Evolutionary conservation across 1,284 basidiomycete species (phyloP).

Genomic region (Boletus semigastroideus): DNA sequence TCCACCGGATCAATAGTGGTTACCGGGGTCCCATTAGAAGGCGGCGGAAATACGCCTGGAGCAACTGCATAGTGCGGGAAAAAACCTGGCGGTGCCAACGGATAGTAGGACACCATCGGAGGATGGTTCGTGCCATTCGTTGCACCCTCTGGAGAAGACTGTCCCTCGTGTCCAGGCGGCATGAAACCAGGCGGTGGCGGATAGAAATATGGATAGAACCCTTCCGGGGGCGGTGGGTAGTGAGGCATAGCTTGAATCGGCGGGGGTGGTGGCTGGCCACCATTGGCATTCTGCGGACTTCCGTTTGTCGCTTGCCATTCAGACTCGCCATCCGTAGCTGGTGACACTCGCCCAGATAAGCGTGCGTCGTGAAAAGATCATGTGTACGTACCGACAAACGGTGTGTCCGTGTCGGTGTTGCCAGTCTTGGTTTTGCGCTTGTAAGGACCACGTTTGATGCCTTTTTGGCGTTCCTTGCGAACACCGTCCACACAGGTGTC

Average conservation of each 20-base stretch:
- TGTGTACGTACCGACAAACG: constrained; percentile 19
- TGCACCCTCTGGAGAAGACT: constrained; percentile 41
- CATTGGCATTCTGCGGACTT: constrained; percentile 27
- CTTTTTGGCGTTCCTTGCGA: constrained; percentile 82
- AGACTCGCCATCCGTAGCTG: constrained; percentile 21
- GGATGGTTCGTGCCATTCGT: constrained; percentile 42
- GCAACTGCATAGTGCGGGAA: constrained; percentile 29
- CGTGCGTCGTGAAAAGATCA: constrained; percentile 9
- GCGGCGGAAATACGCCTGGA: constrained; percentile 30
- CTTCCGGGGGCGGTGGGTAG: constrained; percentile 42
- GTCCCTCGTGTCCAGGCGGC: constrained; percentile 42
- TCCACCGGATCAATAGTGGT: constrained; percentile 31
- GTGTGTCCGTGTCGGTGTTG: constrained; percentile 18
- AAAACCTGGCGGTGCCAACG: constrained; percentile 40
- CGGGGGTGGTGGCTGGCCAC: constrained; percentile 33
- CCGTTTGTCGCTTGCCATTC: constrained; percentile 36
- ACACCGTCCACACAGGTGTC: constrained; percentile 72
- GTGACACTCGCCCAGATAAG: constrained; percentile 19
- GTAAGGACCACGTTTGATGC: constrained; percentile 84
- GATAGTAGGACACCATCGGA: constrained; percentile 44
- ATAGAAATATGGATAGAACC: constrained; percentile 58
- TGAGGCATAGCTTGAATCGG: constrained; percentile 41
- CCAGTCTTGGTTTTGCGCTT: constrained; percentile 65
- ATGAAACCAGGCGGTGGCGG: constrained; percentile 43
- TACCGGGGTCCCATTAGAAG: constrained; percentile 25